Evolutionary conservation across 768 basidiomycete species (phyloP), one percentile per base, ranked within the genome.

Genomic region (Pleurotus tuber-regium): DNA sequence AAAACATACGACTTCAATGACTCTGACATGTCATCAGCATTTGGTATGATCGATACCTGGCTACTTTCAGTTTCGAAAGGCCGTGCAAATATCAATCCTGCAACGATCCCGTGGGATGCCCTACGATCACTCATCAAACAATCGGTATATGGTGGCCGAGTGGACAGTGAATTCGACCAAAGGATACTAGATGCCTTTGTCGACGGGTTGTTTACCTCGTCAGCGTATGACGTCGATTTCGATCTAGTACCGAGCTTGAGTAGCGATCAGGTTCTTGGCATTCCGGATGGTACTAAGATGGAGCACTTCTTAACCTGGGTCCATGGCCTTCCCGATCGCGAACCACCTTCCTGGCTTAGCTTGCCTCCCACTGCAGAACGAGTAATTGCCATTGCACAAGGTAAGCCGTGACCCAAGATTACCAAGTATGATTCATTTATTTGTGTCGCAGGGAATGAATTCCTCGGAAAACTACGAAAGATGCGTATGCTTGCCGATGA

Each of bases 1-100:
- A 92, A 97, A 70, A 78, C 79, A 0, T 98, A 98, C 70, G 97
- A 98, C 66, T 98, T 98, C 82, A 99, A 99, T 68, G 95, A 98
- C 65, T 97, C 96, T 4, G 97, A 99, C 64, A 89, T 97, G 81
- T 82, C 89, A 12, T 89, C 96, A 9, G 95, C 95, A 1, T 89
- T 92, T 62, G 79, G 78, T 35, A 95, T 92, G 14, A 97, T 98
- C 64, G 95, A 98, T 63, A 77, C 84, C 1, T 98, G 96, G 93
- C 76, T 98, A 44, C 78, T 76, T 44, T 65, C 79, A 0, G 77
- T 88, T 43, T 87, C 95, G 4, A 89, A 92, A 64, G 96, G 95
- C 18, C 80, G 87, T 49, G 79, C 94, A 3, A 98, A 98, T 63
- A 82, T 99, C 51, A 89, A 98, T 64, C 97, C 97, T 1, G 86